Conservation (phyloP, 192 early-diverging fungal genomes). For the Rhizophagus prolifer region DNA sequence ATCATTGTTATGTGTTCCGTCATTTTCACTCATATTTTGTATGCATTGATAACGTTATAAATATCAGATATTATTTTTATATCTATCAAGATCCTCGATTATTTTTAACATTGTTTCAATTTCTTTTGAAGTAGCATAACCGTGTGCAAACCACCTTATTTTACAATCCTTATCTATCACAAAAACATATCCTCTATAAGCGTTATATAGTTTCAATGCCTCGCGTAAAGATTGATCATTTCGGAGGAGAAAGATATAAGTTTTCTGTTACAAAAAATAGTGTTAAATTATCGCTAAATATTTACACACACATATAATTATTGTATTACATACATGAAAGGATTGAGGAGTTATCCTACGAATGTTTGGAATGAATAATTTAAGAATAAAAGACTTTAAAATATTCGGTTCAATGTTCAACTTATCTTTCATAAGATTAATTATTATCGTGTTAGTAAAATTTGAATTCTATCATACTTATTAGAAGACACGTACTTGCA, state of each 20-base stretch:
- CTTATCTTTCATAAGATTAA: not conserved
- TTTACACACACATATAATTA: not conserved
- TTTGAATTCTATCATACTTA: not conserved
- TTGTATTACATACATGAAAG: slow-evolving; percentile 17
- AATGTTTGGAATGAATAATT: slow-evolving; percentile 22
- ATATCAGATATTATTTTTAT: not conserved
- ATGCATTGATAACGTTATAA: not conserved
- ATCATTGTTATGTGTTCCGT: not conserved
- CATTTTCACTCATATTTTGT: not conserved
- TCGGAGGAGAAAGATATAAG: not conserved
- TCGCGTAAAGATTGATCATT: slow-evolving; percentile 30
- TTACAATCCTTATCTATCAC: slow-evolving; percentile 56
- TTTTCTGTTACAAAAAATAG: not conserved
- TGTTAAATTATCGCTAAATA: too few relatives aligned
- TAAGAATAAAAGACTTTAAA: slow-evolving; percentile 21
- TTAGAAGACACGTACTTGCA: not conserved
- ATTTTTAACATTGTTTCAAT: slow-evolving; percentile 34
- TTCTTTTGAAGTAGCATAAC: slow-evolving; percentile 43
- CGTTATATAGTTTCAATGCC: slow-evolving; percentile 53
- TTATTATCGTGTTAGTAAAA: not conserved
- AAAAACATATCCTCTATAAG: slow-evolving; percentile 56
- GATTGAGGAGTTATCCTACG: slow-evolving; percentile 8
- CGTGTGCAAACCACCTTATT: slow-evolving; percentile 60
- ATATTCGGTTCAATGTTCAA: slow-evolving; percentile 12
- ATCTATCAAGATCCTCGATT: not conserved